Conservation (phyloP, 495 filamentous ascomycete species). For the Annulohypoxylon bovei region DNA sequence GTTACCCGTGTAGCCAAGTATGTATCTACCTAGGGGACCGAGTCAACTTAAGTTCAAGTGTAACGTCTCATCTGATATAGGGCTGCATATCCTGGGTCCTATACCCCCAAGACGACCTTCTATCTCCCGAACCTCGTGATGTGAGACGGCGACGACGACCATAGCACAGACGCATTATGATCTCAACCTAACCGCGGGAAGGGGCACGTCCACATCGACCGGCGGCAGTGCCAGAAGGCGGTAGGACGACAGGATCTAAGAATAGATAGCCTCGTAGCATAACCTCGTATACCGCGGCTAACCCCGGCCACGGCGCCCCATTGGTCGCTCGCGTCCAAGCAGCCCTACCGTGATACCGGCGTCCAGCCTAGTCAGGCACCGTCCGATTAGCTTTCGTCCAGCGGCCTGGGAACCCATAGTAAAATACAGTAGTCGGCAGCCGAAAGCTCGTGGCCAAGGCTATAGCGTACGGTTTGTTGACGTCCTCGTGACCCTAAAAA, state of each 20-base stretch:
- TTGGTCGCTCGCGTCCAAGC: conserved; percentile 16
- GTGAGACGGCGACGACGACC: conserved; percentile 15
- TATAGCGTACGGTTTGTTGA: too few species aligned
- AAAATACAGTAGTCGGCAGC: not conserved
- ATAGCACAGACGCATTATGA: not conserved
- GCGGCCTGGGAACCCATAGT: not conserved
- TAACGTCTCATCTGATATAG: conserved; percentile 37
- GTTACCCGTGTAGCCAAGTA: not conserved
- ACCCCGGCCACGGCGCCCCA: conserved; percentile 19
- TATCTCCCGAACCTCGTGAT: not conserved
- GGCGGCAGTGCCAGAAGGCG: not conserved
- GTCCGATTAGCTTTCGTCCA: conserved; percentile 9
- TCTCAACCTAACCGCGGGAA: not conserved
- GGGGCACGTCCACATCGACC: not conserved
- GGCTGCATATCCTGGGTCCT: conserved; percentile 24
- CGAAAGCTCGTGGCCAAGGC: too few species aligned
- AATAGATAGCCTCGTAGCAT: conserved; percentile 41
- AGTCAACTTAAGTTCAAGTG: conserved; percentile 11
- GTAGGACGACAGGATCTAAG: conserved; percentile 22
- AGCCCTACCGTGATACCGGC: conserved; percentile 26
- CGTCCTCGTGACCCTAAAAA: too few species aligned
- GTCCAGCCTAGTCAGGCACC: conserved; percentile 19
- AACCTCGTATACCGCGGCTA: conserved; percentile 40
- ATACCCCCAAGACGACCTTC: not conserved
- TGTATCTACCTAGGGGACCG: too few species aligned